phyloP scores from a whole-genome alignment of 1,139 yeast genomes.

The Torulaspora pretoriensis region DNA sequence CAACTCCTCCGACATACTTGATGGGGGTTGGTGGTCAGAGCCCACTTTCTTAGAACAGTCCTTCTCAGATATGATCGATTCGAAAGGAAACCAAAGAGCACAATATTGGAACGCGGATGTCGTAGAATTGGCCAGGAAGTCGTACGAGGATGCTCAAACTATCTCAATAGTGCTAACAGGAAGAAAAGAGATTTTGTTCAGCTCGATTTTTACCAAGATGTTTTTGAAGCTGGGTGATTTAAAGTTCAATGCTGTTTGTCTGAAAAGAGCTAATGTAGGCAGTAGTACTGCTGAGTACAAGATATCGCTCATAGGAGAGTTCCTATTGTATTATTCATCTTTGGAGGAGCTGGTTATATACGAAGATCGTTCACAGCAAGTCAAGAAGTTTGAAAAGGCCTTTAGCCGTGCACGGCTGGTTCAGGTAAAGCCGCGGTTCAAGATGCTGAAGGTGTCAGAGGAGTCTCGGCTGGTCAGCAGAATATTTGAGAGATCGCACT shows the following conservation, averaged over 20 bases:
- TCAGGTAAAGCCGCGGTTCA: constrained; percentile 20
- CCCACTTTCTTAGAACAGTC: constrained; percentile 36
- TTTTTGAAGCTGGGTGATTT: constrained; percentile 28
- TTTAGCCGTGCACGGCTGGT: constrained; percentile 23
- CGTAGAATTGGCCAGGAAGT: constrained; percentile 35
- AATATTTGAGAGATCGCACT: constrained; percentile 1
- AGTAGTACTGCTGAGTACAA: constrained; percentile 39
- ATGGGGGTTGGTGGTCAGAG: constrained; percentile 49
- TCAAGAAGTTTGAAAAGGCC: constrained; percentile 37
- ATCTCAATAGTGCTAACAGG: constrained; percentile 44
- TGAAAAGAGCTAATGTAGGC: constrained; percentile 35
- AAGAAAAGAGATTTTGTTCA: constrained; percentile 36
- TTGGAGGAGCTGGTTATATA: constrained; percentile 38
- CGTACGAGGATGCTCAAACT: constrained; percentile 36
- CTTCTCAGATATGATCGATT: constrained; percentile 36
- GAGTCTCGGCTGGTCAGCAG: constrained; percentile 12
- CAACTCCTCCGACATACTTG: constrained; percentile 23
- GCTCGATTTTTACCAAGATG: constrained; percentile 12
- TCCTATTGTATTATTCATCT: constrained; percentile 34
- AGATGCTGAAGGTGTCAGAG: constrained; percentile 6
- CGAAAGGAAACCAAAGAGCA: constrained; percentile 4
- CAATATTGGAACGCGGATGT: constrained; percentile 43
- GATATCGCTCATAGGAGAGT: constrained; percentile 36
- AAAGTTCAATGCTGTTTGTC: constrained; percentile 40
- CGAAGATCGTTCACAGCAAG: constrained; percentile 42